phyloP scores from a whole-genome alignment of 1,139 yeast genomes.

The Nakaseomyces delphensis region DNA sequence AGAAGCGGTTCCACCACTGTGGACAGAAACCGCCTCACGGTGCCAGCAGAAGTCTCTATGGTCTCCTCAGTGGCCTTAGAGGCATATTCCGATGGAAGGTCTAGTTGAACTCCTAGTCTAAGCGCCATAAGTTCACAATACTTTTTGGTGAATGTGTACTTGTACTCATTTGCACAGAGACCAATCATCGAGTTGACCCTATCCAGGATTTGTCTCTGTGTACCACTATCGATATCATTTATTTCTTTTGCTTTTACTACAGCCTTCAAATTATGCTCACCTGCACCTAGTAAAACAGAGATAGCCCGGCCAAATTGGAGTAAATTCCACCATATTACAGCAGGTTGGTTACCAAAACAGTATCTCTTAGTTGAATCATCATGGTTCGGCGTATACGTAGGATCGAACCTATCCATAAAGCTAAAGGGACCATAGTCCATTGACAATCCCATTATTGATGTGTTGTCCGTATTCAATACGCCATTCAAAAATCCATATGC shows the following conservation, averaged over 20 bases:
- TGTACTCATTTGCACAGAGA: conserved; percentile 57
- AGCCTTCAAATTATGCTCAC: conserved; percentile 39
- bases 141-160: conserved; percentile 48
- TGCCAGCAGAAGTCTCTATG: conserved; percentile 8
- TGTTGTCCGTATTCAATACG: conserved; percentile 88
- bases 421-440: conserved; percentile 95
- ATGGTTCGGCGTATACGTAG: conserved; percentile 78
- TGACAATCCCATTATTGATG: conserved; percentile 75
- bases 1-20: conserved; percentile 50
- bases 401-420: conserved; percentile 76
- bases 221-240: conserved; percentile 36
- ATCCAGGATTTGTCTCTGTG: conserved; percentile 44
- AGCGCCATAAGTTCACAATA: conserved; percentile 54
- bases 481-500: conserved; percentile 89
- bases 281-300: conserved; percentile 74
- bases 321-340: conserved; percentile 89
- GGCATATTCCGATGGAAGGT: conserved; percentile 16
- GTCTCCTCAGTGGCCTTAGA: conserved; percentile 10
- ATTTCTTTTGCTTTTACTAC: conserved; percentile 31
- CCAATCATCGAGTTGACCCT: conserved; percentile 63
- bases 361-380: conserved; percentile 71
- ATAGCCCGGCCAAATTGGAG: conserved; percentile 77
- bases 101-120: conserved; percentile 63
- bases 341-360: conserved; percentile 73
- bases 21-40: conserved; percentile 17